Evolutionary conservation across 257 asterid species (phyloP), one percentile per base, ranked within the genome.

Genomic region (Solanum appendiculatum): DNA sequence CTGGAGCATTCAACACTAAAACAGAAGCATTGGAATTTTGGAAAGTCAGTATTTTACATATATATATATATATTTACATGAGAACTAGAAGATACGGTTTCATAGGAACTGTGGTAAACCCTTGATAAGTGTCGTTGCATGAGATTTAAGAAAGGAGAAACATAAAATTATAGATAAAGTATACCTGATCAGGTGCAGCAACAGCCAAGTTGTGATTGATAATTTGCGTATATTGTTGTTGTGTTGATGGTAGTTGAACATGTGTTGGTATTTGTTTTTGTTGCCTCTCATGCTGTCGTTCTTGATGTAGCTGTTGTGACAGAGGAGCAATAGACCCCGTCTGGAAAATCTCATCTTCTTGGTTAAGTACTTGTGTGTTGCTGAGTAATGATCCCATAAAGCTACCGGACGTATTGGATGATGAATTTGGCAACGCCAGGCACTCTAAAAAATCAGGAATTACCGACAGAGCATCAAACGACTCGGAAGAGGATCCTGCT

Each of bases 181-280:
- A 33, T 46, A 93, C 97, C 95, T 95, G 94, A 74, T 95, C 98
- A 34, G 94, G 91, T 85, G 87, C 95, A 33, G 91, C 88, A 80
- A 92, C 89, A 92, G 89, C 89, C 91, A 94, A 87, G 82, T 84
- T 70, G 85, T 91, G 90, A 82, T 88, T 91, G 68, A 90, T 86
- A 27, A 85, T 92, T 8, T 90, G 94, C 21, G 86, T 36, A 54
- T 86, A 91, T 23, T 86, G 90, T 21, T 85, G 93, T 34, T 91
- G 94, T 70, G 86, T 73, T 48, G 78, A 39, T 80, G 88, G 92
- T 18, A 83, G 89, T 23, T 72, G 82, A 13, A 85, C 85, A 70
- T 85, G 88, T 82, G 83, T 60, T 54, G 89, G 23, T 86, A 88
- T 23, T n/a, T 87, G 89, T 25, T 77, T 51, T 16, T 90, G 94